These are phyloP conservation scores for Pistacia integerrima DNA, from an alignment of 345 rosid genomes.

Conservation along the genomic window DNA sequence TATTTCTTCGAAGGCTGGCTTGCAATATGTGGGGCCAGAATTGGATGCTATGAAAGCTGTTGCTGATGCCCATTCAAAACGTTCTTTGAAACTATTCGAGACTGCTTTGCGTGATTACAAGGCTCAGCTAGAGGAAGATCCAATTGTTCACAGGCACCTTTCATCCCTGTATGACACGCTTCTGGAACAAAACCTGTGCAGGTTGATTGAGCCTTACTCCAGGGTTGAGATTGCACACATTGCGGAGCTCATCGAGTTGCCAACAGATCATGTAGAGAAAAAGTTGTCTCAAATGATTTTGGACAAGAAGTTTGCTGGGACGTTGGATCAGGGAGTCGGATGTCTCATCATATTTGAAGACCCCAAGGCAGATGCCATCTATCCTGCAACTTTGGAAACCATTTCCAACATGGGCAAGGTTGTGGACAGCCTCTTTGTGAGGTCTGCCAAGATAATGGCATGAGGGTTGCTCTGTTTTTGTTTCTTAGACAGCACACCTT, in stretches of 20 bases:
- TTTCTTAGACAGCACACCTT: not conserved
- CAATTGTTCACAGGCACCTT: conserved; percentile 93
- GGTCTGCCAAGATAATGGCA: conserved; percentile 95
- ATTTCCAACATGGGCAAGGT: conserved; percentile 91
- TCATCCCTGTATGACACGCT: conserved; percentile 88
- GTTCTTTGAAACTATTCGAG: conserved; percentile 86
- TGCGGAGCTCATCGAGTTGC: conserved; percentile 78
- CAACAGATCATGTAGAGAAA: conserved; percentile 82
- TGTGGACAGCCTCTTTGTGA: conserved; percentile 91
- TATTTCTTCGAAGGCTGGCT: conserved; percentile 92
- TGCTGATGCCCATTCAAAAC: conserved; percentile 90
- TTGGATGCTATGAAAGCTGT: conserved; percentile 98
- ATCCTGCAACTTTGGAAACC: conserved; percentile 84
- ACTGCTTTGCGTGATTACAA: conserved; percentile 74
- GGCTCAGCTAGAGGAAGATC: conserved; percentile 93
- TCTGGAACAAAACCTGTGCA: conserved; percentile 86
- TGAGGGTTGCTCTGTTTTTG: conserved; percentile 14
- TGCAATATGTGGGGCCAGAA: conserved; percentile 82
- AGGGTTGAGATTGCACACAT: conserved; percentile 86
- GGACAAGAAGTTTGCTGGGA: conserved; percentile 96
- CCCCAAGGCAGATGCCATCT: conserved; percentile 86
- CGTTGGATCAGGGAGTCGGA: conserved; percentile 95
- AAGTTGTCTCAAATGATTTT: conserved; percentile 94
- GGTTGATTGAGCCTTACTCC: conserved; percentile 94
- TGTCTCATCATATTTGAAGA: conserved; percentile 90